These are phyloP conservation scores for Metschnikowia shivogae DNA, from an alignment of 805 yeast species.

Conservation along the genomic window DNA sequence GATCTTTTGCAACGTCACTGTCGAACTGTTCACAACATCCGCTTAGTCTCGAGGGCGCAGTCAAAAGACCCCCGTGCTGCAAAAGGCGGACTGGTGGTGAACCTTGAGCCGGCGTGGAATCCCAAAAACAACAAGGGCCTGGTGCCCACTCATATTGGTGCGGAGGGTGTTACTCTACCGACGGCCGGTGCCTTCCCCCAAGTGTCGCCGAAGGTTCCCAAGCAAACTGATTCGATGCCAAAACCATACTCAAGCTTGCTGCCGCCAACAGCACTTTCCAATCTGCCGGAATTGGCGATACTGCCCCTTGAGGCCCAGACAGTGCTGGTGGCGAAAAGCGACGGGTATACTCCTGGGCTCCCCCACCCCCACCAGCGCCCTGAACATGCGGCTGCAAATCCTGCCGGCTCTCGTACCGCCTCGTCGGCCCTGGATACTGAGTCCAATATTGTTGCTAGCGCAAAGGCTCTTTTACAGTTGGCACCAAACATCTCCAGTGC, in stretches of 20 bases:
- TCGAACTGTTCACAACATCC: conserved; percentile 63
- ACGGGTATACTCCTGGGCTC: not conserved
- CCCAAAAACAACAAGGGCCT: not conserved
- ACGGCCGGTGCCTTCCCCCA: not conserved
- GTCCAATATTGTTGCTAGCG: conserved; percentile 9
- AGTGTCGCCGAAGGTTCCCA: not conserved
- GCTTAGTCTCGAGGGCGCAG: conserved; percentile 10
- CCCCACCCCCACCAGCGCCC: not conserved
- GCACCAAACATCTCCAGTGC: conserved; percentile 5
- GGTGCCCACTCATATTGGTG: not conserved
- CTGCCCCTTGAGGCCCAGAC: not conserved
- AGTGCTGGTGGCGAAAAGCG: not conserved
- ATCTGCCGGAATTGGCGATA: not conserved
- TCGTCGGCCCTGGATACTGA: not conserved
- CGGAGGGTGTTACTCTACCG: not conserved
- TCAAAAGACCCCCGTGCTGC: not conserved
- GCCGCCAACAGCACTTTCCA: not conserved
- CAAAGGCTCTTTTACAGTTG: conserved; percentile 10
- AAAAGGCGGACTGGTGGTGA: conserved; percentile 3
- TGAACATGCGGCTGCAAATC: conserved; percentile 1
- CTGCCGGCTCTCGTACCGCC: not conserved
- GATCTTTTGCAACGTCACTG: conserved; percentile 75
- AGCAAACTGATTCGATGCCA: not conserved
- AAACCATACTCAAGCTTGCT: not conserved
- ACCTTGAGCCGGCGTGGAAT: not conserved